Evolutionary conservation across 352 stramenopile species (phyloP).

Genomic region (Phytophthora ramorum): DNA sequence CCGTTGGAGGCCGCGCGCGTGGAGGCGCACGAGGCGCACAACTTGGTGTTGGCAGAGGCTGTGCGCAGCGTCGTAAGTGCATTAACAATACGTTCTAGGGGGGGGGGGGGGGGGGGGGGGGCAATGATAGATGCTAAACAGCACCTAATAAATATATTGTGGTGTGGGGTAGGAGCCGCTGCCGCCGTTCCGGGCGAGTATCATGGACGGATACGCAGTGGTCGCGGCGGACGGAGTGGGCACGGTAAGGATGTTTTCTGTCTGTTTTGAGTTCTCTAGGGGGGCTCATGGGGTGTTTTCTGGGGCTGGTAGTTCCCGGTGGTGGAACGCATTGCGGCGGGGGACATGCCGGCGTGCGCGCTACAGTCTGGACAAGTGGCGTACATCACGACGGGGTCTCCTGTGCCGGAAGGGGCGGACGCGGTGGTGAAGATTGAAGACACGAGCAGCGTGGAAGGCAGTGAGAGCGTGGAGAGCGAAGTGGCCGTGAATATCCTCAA

Average conservation of each 20-base stretch:
- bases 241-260: conserved; percentile 40
- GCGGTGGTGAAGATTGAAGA: conserved; percentile 96
- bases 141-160: conserved; percentile 2
- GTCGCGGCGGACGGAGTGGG: conserved; percentile 83
- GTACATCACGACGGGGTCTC: conserved; percentile 97
- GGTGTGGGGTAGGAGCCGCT: conserved; percentile 73
- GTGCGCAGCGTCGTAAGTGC: conserved; percentile 44
- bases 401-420: conserved; percentile 90
- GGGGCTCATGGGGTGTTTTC: neutral
- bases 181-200: conserved; percentile 95
- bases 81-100: too few species aligned
- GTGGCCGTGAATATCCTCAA: conserved; percentile 72
- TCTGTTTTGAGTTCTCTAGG: neutral
- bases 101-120: too few species aligned
- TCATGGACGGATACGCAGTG: conserved; percentile 99
- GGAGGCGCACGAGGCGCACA: conserved; percentile 43
- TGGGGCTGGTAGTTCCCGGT: conserved; percentile 61
- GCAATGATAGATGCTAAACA: too few species aligned
- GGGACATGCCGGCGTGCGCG: conserved; percentile 46
- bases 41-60: conserved; percentile 63
- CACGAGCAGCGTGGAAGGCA: conserved; percentile 63
- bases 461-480: conserved; percentile 38
- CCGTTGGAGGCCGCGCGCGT: conserved; percentile 49
- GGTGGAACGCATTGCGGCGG: conserved; percentile 72
- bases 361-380: conserved; percentile 61